Evolutionary conservation across 805 yeast genomes (phyloP), one percentile per base, ranked within the genome.

Genomic region (Candida piceae): DNA sequence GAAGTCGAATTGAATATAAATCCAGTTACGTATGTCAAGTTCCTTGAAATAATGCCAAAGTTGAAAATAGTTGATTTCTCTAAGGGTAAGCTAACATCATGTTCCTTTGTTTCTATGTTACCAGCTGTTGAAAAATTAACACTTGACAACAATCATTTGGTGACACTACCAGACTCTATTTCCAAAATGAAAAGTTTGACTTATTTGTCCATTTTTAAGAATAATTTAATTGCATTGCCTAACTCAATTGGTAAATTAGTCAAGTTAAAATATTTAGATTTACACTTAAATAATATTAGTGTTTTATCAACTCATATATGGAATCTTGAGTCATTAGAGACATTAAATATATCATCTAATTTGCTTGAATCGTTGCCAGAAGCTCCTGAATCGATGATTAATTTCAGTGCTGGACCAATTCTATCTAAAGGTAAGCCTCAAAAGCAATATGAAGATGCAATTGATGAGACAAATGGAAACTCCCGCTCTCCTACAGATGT

Each of bases 251-350:
- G 85, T 3, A 52, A 68, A 12, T 67, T 89, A 38, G 60, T 67
- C 4, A 70, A 74, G 21, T 67, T 90, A 44, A 78, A 73, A 49
- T 66, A 72, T 31, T 65, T 90, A 38, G 96, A 90, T 57, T 62
- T 87, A 29, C 96, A 90, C 60, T 76, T 84, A 29, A 90, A 90
- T 60, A 88, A 88, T 52, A 66, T 90, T 46, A 80, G 85, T 46
- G 56, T 64, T 7, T 63, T 90, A 20, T 84, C 87, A 0, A 70
- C 71, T 20, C 82, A 77, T 16, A 69, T 84, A 23, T 84, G 89
- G 83, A 63, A 71, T 35, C 59, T 85, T 50, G 60, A 58, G 28
- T 72, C 76, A 5, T 67, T 84, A 46, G 68, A 74, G 4, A 58
- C 62, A 5, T 64, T 87, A 44, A 87, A 87, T 58, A 68, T 82